Base-by-base conservation (phyloP, 202 grass and related monocot genomes). In the Dendrocalamus latiflorus region DNA sequence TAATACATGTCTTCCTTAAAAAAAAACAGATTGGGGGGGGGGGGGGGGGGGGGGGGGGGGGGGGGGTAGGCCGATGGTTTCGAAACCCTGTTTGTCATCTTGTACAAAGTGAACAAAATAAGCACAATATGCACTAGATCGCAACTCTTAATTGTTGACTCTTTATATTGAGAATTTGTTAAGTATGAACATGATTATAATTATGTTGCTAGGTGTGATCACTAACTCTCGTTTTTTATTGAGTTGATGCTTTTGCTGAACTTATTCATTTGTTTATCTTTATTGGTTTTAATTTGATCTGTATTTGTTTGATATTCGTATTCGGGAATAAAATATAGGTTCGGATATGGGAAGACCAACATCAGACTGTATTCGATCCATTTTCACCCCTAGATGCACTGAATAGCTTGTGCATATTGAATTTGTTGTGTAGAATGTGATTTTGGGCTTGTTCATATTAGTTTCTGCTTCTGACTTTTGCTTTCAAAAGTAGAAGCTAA, bases 21-120 rank as follows among this genome's bases (percentile, higher is more conserved):
- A 68, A 69, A 34, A 9, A 10, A 3, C 9, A 21, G 1, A 25
- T 36, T 36, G n/a, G n/a, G n/a, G n/a, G n/a, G n/a, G n/a, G n/a
- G n/a, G n/a, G n/a, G n/a, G n/a, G n/a, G n/a, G n/a, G n/a, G n/a
- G n/a, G n/a, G n/a, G n/a, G n/a, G n/a, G n/a, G n/a, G n/a, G n/a
- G n/a, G n/a, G n/a, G n/a, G n/a, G n/a, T n/a, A n/a, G n/a, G n/a
- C 16, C 14, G 5, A 50, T 50, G 48, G 45, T 49, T 64, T 64
- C 26, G 8, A 24, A 39, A 28, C 22, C 39, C n/a, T 68, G 39
- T 68, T 68, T 76, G 30, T 3, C 8, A 48, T 58, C 11, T 13
- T 76, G 73, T 84, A 12, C 37, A 84, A 33, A 56, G 67, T 28
- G 9, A 77, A 51, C n/a, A 65, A 4, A 8, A 66, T 67, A 70